These are phyloP conservation scores for Wickerhamomyces pijperi DNA, from an alignment of 805 yeast species.

Conservation along the genomic window DNA sequence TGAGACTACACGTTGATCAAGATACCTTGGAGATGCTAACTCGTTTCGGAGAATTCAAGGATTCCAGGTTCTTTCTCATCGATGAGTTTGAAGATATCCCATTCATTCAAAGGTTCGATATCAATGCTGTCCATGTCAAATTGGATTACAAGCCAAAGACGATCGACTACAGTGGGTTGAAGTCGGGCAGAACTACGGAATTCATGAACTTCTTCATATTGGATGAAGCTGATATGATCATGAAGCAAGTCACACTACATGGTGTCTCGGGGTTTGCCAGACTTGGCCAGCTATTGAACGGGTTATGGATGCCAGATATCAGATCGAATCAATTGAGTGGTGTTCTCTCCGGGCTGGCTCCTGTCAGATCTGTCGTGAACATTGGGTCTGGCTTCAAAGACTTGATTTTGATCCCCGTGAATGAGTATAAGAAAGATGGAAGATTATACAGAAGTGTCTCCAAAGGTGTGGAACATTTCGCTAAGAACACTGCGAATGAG, in stretches of 20 bases:
- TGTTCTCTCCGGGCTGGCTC: slow-evolving; percentile 74
- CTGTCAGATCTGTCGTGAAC: slow-evolving; percentile 65
- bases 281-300: slow-evolving; percentile 43
- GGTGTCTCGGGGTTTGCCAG: slow-evolving; percentile 71
- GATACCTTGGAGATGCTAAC: slow-evolving; percentile 80
- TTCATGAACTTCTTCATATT: slow-evolving; percentile 80
- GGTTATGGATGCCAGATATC: slow-evolving; percentile 85
- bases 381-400: slow-evolving; percentile 73
- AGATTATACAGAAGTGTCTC: slow-evolving; percentile 57
- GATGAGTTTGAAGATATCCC: slow-evolving; percentile 48
- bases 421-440: slow-evolving; percentile 68
- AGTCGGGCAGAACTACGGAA: slow-evolving; percentile 81
- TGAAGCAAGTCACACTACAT: slow-evolving; percentile 51
- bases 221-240: slow-evolving; percentile 69
- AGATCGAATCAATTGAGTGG: slow-evolving; percentile 71
- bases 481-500: slow-evolving; percentile 72
- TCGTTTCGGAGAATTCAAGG: slow-evolving; percentile 75
- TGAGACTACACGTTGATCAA: slow-evolving; percentile 82
- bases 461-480: slow-evolving; percentile 64
- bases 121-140: slow-evolving; percentile 48
- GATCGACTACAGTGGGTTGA: slow-evolving; percentile 71
- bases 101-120: slow-evolving; percentile 57
- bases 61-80: slow-evolving; percentile 51
- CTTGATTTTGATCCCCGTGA: slow-evolving; percentile 59
- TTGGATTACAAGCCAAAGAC: slow-evolving; percentile 90